phyloP scores from a whole-genome alignment of 2,329 filamentous ascomycete species.

The Aureobasidium sp. region DNA sequence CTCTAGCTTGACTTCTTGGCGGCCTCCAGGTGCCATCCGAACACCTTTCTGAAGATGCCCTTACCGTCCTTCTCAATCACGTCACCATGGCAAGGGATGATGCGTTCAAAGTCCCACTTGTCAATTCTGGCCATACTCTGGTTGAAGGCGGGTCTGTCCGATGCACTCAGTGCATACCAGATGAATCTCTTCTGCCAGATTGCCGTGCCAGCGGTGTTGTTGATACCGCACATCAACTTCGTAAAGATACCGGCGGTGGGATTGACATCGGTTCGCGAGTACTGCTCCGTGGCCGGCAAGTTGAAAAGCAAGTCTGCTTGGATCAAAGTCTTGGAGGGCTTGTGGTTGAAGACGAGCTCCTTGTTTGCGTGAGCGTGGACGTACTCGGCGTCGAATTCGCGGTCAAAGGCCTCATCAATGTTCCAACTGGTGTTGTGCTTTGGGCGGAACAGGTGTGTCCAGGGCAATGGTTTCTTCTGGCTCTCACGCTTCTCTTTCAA shows the following conservation, averaged over 20 bases:
- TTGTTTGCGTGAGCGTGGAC: conserved; percentile 74
- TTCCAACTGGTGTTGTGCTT: conserved; percentile 32
- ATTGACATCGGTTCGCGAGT: conserved; percentile 46
- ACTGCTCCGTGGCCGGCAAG: conserved; percentile 80
- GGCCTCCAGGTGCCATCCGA: conserved; percentile 70
- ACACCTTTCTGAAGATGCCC: conserved; percentile 66
- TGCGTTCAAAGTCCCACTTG: conserved; percentile 73
- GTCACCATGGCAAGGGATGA: conserved; percentile 93
- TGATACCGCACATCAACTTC: conserved; percentile 50
- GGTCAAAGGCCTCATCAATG: conserved; percentile 72
- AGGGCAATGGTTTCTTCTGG: conserved; percentile 30
- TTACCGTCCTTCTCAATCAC: conserved; percentile 71
- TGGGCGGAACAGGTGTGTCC: conserved; percentile 50
- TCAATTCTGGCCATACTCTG: conserved; percentile 62
- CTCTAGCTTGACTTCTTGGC: conserved; percentile 26
- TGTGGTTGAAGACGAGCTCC: conserved; percentile 82
- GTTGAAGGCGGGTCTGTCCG: conserved; percentile 62
- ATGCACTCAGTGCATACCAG: conserved; percentile 64
- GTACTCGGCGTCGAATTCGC: conserved; percentile 79
- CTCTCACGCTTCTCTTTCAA: conserved; percentile 70
- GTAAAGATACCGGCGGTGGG: conserved; percentile 53
- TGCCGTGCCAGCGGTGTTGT: conserved; percentile 56
- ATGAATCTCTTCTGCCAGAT: conserved; percentile 71
- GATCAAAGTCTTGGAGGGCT: conserved; percentile 70
- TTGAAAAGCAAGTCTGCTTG: conserved; percentile 92